Evolutionary conservation across 352 stramenopile genomes (phyloP).

Genomic region (Globisporangium mamillatum): DNA sequence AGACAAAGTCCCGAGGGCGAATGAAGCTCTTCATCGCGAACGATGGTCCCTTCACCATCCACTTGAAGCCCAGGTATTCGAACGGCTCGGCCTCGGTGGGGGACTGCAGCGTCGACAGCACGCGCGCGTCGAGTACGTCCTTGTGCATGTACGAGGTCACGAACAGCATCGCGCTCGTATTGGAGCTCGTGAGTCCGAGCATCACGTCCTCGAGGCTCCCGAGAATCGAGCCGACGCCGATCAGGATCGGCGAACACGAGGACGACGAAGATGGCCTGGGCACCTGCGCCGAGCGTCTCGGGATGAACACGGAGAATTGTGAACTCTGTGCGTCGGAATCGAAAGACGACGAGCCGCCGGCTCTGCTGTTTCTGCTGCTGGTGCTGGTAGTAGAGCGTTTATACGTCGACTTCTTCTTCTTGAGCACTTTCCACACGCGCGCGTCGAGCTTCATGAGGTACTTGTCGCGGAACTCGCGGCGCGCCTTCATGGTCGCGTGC

Average conservation of each 20-base stretch:
- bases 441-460: conserved; percentile 25
- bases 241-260: conserved; percentile 32
- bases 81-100: conserved; percentile 23
- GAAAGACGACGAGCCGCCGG: not conserved
- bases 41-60: conserved; percentile 26
- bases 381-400: not conserved
- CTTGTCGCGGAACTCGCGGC: conserved; percentile 22
- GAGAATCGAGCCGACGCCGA: conserved; percentile 22
- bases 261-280: conserved; percentile 14
- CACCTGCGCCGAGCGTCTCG: conserved; percentile 4
- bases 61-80: conserved; percentile 31
- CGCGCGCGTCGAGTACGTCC: conserved; percentile 25
- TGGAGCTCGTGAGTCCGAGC: conserved; percentile 24
- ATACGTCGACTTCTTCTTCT: conserved; percentile 16
- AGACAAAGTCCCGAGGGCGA: conserved; percentile 30
- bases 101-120: conserved; percentile 24
- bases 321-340: not conserved
- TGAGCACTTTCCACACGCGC: conserved; percentile 24
- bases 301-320: conserved; percentile 15
- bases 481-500: conserved; percentile 22
- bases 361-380: not conserved
- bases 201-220: conserved; percentile 31
- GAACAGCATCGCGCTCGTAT: conserved; percentile 26
- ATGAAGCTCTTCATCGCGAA: conserved; percentile 20
- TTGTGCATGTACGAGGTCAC: conserved; percentile 22